phyloP scores from a whole-genome alignment of 176 grass and related monocot genomes.

The Aechmea fasciata region DNA sequence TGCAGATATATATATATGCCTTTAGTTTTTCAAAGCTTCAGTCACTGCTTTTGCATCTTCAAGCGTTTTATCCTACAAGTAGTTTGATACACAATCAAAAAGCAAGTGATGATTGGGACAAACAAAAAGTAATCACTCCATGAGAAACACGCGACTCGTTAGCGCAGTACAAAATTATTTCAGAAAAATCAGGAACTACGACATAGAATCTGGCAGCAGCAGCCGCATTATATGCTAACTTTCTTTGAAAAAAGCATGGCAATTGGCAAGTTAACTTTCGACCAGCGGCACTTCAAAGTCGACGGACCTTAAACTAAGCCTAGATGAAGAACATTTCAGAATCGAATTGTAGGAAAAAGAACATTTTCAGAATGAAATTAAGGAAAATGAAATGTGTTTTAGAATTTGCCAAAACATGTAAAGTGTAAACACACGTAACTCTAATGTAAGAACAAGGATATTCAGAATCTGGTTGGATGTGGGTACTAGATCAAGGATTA shows the following conservation, averaged over 20 bases:
- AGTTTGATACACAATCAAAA: too few species aligned
- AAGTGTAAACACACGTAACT: too few species aligned
- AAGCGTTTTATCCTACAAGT: conserved; percentile 43
- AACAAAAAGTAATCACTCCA: too few species aligned
- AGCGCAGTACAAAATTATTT: conserved; percentile 39
- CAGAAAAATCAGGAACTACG: conserved; percentile 66
- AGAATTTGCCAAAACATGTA: too few species aligned
- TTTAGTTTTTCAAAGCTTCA: conserved; percentile 58
- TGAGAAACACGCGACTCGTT: conserved; percentile 25
- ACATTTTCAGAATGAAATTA: conserved; percentile 22
- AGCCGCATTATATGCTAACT: conserved; percentile 66
- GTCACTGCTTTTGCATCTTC: conserved; percentile 70
- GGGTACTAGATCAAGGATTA: too few species aligned
- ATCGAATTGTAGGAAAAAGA: not conserved
- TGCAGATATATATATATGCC: conserved; percentile 20
- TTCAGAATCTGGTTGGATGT: too few species aligned
- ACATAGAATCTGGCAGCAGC: conserved; percentile 44
- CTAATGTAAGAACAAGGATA: too few species aligned
- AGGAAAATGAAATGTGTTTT: too few species aligned
- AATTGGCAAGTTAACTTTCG: not conserved
- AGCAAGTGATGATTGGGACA: too few species aligned
- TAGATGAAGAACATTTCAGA: not conserved
- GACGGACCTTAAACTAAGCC: not conserved
- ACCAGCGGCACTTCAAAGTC: not conserved
- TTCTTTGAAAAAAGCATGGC: conserved; percentile 36